Percentiles rank a stretch among this genome's conserved stretches.
phyloP scores from a whole-genome alignment of 225 moss, liverwort and hornwort species.

The Marchantia polymorpha region DNA sequence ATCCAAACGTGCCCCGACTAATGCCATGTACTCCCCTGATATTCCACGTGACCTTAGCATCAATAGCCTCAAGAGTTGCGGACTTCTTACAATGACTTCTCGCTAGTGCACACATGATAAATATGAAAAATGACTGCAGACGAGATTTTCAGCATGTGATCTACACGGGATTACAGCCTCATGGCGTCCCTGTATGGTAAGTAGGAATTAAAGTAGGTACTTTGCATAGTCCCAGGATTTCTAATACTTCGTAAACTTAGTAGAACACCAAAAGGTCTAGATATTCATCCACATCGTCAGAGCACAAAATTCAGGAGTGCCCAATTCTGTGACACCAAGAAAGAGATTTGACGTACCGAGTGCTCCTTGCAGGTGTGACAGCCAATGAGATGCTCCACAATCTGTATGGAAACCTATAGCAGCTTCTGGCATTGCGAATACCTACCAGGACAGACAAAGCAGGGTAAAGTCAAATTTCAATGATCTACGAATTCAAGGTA shows the following conservation, averaged over 20 bases:
- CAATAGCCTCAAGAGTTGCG: not conserved
- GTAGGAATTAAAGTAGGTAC: too few species aligned
- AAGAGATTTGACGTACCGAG: constrained; percentile 48
- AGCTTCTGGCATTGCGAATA: constrained; percentile 99
- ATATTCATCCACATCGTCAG: not conserved
- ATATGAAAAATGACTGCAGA: not conserved
- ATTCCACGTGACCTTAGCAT: not conserved
- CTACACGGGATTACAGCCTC: too few species aligned
- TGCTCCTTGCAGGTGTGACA: constrained; percentile 67
- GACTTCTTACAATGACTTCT: not conserved
- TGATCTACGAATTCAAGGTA: too few species aligned
- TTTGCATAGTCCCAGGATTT: too few species aligned
- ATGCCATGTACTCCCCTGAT: constrained; percentile 75
- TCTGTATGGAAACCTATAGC: constrained; percentile 85
- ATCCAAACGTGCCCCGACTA: constrained; percentile 75
- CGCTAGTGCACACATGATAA: not conserved
- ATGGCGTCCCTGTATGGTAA: too few species aligned
- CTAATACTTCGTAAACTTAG: too few species aligned
- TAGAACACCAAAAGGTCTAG: not conserved
- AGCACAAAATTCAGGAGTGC: not conserved
- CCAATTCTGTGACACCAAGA: not conserved
- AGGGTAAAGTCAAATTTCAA: not conserved
- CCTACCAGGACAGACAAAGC: constrained; percentile 31
- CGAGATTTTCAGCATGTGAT: not conserved
- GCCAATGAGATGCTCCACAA: constrained; percentile 89